Evolutionary conservation across 148 eudicot species (phyloP).

Genomic region (Silene uniflora): DNA sequence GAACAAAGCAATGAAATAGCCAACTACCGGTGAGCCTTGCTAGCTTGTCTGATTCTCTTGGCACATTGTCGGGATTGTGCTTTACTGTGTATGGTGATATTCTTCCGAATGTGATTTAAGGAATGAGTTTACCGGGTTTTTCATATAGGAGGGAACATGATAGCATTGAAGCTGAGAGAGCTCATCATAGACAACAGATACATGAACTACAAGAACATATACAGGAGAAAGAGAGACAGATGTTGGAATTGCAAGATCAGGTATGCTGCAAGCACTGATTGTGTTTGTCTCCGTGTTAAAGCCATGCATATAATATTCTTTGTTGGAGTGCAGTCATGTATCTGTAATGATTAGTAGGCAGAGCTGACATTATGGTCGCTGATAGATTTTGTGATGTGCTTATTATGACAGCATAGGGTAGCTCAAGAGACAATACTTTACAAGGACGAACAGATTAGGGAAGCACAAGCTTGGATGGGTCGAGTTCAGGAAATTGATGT

Average conservation of each 20-base stretch:
- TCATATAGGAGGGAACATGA: slow-evolving; percentile 80
- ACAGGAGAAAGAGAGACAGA: slow-evolving; percentile 83
- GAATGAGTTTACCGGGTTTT: not conserved
- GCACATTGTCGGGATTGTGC: not conserved
- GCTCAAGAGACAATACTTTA: slow-evolving; percentile 67
- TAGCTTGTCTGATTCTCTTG: not conserved
- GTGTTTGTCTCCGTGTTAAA: not conserved
- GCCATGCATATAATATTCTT: not conserved
- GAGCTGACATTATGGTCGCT: not conserved
- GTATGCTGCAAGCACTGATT: slow-evolving; percentile 31
- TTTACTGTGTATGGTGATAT: not conserved
- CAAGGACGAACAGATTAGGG: slow-evolving; percentile 88
- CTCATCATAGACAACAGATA: slow-evolving; percentile 77
- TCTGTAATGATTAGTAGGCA: not conserved
- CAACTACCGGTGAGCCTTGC: slow-evolving; percentile 53
- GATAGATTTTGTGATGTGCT: not conserved
- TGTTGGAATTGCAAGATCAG: slow-evolving; percentile 95
- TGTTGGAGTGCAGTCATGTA: not conserved
- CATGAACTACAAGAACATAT: slow-evolving; percentile 91
- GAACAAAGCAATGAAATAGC: slow-evolving; percentile 88
- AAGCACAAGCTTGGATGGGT: slow-evolving; percentile 83
- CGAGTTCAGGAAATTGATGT: slow-evolving; percentile 86
- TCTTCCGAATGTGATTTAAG: not conserved
- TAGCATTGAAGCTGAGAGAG: slow-evolving; percentile 83
- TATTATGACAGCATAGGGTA: slow-evolving; percentile 64